These are phyloP conservation scores for Auricularia cornea DNA, from an alignment of 768 basidiomycete genomes.

Conservation along the genomic window DNA sequence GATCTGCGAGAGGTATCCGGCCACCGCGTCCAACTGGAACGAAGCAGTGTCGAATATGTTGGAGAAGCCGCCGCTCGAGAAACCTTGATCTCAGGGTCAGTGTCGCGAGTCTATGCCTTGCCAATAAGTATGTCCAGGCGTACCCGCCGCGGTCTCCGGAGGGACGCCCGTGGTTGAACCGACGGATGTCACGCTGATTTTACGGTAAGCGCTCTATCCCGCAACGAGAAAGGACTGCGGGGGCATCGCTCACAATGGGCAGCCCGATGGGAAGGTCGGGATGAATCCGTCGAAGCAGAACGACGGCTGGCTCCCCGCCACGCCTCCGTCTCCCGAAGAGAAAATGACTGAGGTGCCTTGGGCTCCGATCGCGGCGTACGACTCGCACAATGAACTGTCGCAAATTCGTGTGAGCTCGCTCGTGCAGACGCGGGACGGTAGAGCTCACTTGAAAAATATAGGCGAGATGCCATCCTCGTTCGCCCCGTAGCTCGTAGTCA, in stretches of 20 bases:
- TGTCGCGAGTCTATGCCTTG: too few relatives aligned
- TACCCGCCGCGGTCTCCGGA: constrained; percentile 19
- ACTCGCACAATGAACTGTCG: constrained; percentile 25
- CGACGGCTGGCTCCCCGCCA: constrained; percentile 20
- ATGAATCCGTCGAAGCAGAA: constrained; percentile 25
- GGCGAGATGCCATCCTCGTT: constrained; percentile 20
- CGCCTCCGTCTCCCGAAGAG: constrained; percentile 31
- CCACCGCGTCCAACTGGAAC: constrained; percentile 34
- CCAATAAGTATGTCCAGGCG: too few relatives aligned
- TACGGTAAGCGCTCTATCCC: background rate
- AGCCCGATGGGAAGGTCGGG: constrained; percentile 27
- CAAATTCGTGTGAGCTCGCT: too few relatives aligned
- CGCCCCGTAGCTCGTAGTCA: constrained; percentile 27
- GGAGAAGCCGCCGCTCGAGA: constrained; percentile 66
- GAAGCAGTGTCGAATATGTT: constrained; percentile 26
- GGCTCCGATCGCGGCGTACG: constrained; percentile 27
- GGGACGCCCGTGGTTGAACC: constrained; percentile 23
- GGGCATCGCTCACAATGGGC: constrained; percentile 23
- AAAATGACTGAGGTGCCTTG: constrained; percentile 29
- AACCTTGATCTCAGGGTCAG: constrained; percentile 18
- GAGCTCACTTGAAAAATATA: constrained; percentile 19
- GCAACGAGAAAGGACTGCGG: background rate
- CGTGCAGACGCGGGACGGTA: too few relatives aligned
- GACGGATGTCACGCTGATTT: constrained; percentile 25
- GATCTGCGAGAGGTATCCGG: constrained; percentile 26